These are phyloP conservation scores for Porcisia deanei DNA, from an alignment of 208 protist genomes.

Conservation along the genomic window DNA sequence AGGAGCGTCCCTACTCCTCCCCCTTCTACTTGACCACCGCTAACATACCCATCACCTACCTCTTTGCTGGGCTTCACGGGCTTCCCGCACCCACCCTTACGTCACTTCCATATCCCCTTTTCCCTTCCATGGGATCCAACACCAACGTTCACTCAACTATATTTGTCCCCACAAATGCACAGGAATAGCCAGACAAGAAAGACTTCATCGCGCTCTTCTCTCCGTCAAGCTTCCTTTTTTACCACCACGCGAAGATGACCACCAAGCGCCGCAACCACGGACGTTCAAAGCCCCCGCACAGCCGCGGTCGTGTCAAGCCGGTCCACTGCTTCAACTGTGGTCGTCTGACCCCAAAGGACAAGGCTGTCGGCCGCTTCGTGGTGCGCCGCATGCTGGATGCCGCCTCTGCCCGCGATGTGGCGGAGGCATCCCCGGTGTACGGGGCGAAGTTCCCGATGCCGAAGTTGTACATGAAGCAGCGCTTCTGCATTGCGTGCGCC, in stretches of 20 bases:
- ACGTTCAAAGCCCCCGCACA: conserved; percentile 90
- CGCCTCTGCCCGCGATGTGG: conserved; percentile 97
- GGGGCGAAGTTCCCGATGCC: conserved; percentile 94
- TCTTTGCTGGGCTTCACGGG: no score
- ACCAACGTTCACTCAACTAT: neutral
- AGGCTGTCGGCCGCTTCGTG: conserved; percentile 98
- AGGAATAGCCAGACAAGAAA: conserved; percentile 5
- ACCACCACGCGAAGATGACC: conserved; percentile 53
- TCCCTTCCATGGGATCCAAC: neutral
- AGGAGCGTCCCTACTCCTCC: no score
- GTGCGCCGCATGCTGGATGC: conserved; percentile 98
- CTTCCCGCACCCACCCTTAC: neutral
- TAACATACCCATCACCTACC: no score
- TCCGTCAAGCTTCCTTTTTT: neutral
- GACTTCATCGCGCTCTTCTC: neutral
- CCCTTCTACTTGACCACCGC: no score
- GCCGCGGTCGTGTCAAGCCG: conserved; percentile 89
- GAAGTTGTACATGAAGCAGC: conserved; percentile 99
- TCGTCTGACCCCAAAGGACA: conserved; percentile 95
- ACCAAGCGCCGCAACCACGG: conserved; percentile 94
- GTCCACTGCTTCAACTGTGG: conserved; percentile 95
- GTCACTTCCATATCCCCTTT: neutral
- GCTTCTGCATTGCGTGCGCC: conserved; percentile 99
- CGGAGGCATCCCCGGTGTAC: conserved; percentile 94
- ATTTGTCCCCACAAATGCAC: neutral